These are phyloP conservation scores for Furcasterigmium sp. DNA, from an alignment of 2,329 filamentous ascomycete species.

Conservation along the genomic window DNA sequence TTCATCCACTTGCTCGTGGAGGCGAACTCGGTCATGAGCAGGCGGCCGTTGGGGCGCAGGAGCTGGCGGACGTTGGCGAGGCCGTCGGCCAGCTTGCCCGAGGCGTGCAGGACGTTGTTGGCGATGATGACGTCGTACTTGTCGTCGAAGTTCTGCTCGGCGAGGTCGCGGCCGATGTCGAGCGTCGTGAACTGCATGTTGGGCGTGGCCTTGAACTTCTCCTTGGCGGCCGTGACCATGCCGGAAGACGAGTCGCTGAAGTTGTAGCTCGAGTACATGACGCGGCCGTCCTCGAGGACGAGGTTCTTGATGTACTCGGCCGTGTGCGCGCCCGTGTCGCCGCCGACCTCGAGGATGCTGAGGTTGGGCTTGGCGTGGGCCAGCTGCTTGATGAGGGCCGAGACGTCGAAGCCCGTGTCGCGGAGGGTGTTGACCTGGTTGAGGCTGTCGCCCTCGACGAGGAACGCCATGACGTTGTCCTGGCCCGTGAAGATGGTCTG, in stretches of 20 bases:
- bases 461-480: slow-evolving; percentile 20
- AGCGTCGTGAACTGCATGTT: slow-evolving; percentile 15
- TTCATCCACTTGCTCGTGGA: slow-evolving; percentile 18
- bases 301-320: slow-evolving; percentile 2
- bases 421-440: slow-evolving; percentile 2
- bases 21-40: slow-evolving; percentile 8
- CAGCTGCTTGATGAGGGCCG: background rate
- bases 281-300: slow-evolving; percentile 8
- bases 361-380: slow-evolving; percentile 22
- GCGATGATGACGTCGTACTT: slow-evolving; percentile 34
- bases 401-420: background rate
- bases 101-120: slow-evolving; percentile 31
- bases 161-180: slow-evolving; percentile 19
- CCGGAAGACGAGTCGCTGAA: slow-evolving; percentile 17
- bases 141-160: slow-evolving; percentile 23
- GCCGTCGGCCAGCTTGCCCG: slow-evolving; percentile 9
- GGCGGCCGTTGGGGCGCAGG: slow-evolving; percentile 3
- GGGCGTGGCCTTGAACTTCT: background rate
- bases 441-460: slow-evolving; percentile 23
- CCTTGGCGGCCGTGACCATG: slow-evolving; percentile 14
- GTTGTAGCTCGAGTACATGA: slow-evolving; percentile 11
- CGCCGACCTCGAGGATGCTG: slow-evolving; percentile 20
- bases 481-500: slow-evolving; percentile 17
- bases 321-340: slow-evolving; percentile 6
- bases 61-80: slow-evolving; percentile 5